These are phyloP conservation scores for Desmodesmus armatus DNA, from an alignment of 139 green algal genomes.

Conservation along the genomic window DNA sequence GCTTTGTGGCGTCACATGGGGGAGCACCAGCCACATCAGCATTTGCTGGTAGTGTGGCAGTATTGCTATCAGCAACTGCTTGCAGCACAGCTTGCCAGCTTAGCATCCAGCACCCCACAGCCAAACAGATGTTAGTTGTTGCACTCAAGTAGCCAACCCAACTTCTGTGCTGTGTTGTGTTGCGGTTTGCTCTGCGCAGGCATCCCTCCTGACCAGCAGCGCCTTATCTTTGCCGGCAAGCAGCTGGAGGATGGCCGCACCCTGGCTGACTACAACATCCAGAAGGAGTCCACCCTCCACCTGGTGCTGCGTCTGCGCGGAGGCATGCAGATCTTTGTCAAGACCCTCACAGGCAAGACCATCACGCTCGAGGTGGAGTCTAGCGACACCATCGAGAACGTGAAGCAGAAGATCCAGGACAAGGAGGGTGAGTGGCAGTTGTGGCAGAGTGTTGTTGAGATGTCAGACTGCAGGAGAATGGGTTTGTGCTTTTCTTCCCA, in stretches of 20 bases:
- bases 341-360: constrained; percentile 91
- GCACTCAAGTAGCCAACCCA: too few species aligned
- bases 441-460: not conserved
- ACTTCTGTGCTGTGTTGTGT: constrained; percentile 52
- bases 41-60: constrained; percentile 52
- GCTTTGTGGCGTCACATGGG: constrained; percentile 92
- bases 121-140: not conserved
- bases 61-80: not conserved
- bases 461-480: not conserved
- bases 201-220: constrained; percentile 97
- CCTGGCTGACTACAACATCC: constrained; percentile 98
- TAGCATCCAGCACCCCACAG: not conserved
- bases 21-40: constrained; percentile 96
- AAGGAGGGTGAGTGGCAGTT: constrained; percentile 78
- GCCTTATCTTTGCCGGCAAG: constrained; percentile 98
- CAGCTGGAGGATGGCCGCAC: constrained; percentile 97
- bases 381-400: constrained; percentile 91
- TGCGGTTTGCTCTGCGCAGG: constrained; percentile 54
- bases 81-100: not conserved
- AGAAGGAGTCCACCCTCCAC: constrained; percentile 90
- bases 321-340: constrained; percentile 95
- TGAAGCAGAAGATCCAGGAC: constrained; percentile 97
- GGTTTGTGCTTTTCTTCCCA: not conserved
- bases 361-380: constrained; percentile 81
- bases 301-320: constrained; percentile 80